Base-by-base conservation (phyloP, 2,329 filamentous ascomycete species). In the Emmonsia crescens region DNA sequence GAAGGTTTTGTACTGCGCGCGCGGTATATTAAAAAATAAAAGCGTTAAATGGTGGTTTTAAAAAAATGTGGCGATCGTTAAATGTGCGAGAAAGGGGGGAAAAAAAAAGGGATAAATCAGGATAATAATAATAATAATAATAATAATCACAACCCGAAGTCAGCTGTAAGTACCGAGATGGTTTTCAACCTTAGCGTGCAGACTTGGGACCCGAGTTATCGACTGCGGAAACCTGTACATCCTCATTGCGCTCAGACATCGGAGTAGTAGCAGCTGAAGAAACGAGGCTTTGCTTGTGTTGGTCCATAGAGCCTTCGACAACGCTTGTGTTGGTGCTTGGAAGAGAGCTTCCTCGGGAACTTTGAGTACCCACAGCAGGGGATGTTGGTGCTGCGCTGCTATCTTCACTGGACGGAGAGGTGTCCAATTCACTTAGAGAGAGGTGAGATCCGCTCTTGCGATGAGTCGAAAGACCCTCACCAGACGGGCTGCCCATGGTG, bases 331-430 rank as follows among this genome's bases (percentile, higher is more conserved):
- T 84, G 2, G 84, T 83, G 72, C 85, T 89, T 4, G 85, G 83
- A 2, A 86, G 79, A 63, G 82, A 85, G 70, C 79, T 85, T 71
- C 83, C 89, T 67, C 85, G 84, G 1, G 86, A 86, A 65, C 85
- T 89, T 70, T 88, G 88, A 46, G 83, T 83, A 67, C 87, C 86
- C 66, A 71, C 71, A 24, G 73, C 59, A 57, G 71, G 66, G 59
- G 69, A 64, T 14, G 66, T 65, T 49, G 61, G 67, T 60, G 16
- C 64, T 65, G 59, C 55, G 16, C 57, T 64, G 46, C 60, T 61
- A 48, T 60, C 49, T 24, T 55, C 48, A 16, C 59, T 55, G n/a
- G 54, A 60, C n/a, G 60, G 52, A 33, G 62, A 58, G 44, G 61
- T 56, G 33, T 56, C 33, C n/a, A 56, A 36, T 16, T 56, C 52